These are phyloP conservation scores for Physaria fendleri DNA, from an alignment of 345 rosid genomes.

Conservation along the genomic window DNA sequence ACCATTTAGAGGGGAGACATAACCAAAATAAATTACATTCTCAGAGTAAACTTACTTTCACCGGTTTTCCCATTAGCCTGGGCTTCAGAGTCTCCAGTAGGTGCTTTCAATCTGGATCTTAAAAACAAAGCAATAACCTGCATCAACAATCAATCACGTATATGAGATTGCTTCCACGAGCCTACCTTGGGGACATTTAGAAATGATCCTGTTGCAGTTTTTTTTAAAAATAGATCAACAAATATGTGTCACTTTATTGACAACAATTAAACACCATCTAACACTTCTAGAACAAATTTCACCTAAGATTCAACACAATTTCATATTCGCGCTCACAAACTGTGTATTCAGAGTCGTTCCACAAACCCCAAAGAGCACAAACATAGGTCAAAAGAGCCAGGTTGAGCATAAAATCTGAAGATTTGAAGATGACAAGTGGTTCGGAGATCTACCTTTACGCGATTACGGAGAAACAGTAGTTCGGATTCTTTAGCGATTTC, in stretches of 20 bases:
- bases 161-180: constrained; percentile 9
- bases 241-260: not conserved
- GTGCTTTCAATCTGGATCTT: constrained; percentile 56
- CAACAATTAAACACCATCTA: not conserved
- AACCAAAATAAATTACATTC: constrained; percentile 2
- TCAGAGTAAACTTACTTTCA: constrained; percentile 25
- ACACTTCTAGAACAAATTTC: not conserved
- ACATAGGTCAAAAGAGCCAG: not conserved
- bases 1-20: not conserved
- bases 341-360: not conserved
- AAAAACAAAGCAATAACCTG: constrained; percentile 82
- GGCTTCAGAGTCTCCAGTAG: constrained; percentile 24
- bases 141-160: constrained; percentile 23
- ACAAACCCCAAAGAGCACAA: not conserved
- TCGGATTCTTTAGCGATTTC: constrained; percentile 19
- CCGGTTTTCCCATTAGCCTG: constrained; percentile 34
- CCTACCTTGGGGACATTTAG: not conserved
- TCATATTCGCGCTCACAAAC: not conserved
- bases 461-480: constrained; percentile 33
- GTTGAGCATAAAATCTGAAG: not conserved
- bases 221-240: not conserved
- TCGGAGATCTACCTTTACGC: constrained; percentile 37
- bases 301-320: not conserved
- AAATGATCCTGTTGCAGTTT: not conserved
- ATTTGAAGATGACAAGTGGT: not conserved